phyloP scores from a whole-genome alignment of 345 rosid species.

The Punica granatum region DNA sequence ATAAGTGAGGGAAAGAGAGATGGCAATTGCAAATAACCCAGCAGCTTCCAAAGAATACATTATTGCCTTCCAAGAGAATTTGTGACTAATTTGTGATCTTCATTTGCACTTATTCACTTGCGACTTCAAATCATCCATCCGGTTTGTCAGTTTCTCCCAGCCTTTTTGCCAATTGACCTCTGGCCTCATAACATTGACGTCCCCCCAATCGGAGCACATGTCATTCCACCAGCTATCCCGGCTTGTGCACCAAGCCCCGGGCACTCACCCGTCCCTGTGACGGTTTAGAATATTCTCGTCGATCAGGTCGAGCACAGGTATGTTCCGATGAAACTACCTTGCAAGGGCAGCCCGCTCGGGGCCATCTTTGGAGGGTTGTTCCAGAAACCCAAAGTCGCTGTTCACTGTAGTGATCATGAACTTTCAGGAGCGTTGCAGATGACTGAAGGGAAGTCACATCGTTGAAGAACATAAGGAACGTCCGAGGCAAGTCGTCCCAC shows the following conservation, averaged over 20 bases:
- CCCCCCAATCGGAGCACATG: slow-evolving; percentile 96
- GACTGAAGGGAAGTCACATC: slow-evolving; percentile 79
- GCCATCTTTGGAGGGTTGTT: slow-evolving; percentile 95
- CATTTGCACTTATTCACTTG: slow-evolving; percentile 77
- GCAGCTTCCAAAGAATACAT: not conserved
- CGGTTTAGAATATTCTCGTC: slow-evolving; percentile 75
- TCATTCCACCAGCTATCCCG: slow-evolving; percentile 66
- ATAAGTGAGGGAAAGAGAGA: too few species aligned
- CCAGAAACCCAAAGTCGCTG: slow-evolving; percentile 85
- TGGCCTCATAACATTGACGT: slow-evolving; percentile 63
- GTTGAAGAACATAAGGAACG: slow-evolving; percentile 88
- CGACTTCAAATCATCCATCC: slow-evolving; percentile 62
- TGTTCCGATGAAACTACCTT: slow-evolving; percentile 61
- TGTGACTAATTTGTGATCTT: slow-evolving; percentile 14
- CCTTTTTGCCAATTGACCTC: slow-evolving; percentile 70
- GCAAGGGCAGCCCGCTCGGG: slow-evolving; percentile 89
- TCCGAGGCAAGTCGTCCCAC: slow-evolving; percentile 92
- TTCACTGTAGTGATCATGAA: slow-evolving; percentile 80
- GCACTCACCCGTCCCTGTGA: slow-evolving; percentile 38
- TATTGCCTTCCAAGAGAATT: not conserved
- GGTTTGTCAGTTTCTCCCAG: slow-evolving; percentile 52
- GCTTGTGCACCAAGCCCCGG: slow-evolving; percentile 95
- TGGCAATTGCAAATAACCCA: too few species aligned
- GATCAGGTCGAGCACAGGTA: slow-evolving; percentile 61
- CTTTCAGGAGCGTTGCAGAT: slow-evolving; percentile 84